Evolutionary conservation across 1,284 basidiomycete genomes (phyloP).

Genomic region (Boletus smithii): DNA sequence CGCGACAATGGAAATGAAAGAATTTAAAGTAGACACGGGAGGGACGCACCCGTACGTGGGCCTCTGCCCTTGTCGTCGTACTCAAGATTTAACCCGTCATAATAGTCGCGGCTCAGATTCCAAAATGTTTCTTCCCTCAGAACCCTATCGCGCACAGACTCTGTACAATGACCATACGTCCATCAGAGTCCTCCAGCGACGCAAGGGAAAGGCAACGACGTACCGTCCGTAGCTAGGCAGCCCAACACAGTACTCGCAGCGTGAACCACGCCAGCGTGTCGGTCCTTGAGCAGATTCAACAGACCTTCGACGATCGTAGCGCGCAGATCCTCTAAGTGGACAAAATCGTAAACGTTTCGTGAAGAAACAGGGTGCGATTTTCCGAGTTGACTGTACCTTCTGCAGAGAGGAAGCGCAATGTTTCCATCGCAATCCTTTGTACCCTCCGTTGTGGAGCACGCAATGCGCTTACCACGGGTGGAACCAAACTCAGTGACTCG

Average conservation of each 20-base stretch:
- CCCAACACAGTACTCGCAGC: slow-evolving; percentile 15
- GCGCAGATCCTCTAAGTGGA: slow-evolving; percentile 10
- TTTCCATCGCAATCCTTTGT: slow-evolving; percentile 16
- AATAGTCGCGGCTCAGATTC: slow-evolving; percentile 21
- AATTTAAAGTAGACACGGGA: too few relatives aligned
- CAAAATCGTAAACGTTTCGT: not conserved
- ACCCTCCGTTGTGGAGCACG: slow-evolving; percentile 16
- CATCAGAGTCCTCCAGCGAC: not conserved
- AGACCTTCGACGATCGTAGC: slow-evolving; percentile 12
- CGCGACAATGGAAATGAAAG: not conserved
- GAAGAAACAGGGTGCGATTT: not conserved
- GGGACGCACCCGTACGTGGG: slow-evolving; percentile 14
- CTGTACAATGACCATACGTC: slow-evolving; percentile 1
- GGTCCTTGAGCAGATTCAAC: slow-evolving; percentile 18
- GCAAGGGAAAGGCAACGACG: not conserved
- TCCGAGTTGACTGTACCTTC: slow-evolving; percentile 9
- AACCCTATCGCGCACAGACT: slow-evolving; percentile 19
- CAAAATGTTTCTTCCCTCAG: slow-evolving; percentile 11
- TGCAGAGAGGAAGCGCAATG: slow-evolving; percentile 13
- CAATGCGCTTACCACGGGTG: slow-evolving; percentile 18
- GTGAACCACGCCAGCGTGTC: slow-evolving; percentile 18
- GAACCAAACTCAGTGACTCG: slow-evolving; percentile 11
- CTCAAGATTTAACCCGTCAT: slow-evolving; percentile 17
- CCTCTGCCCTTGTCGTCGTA: slow-evolving; percentile 15
- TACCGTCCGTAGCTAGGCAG: slow-evolving; percentile 16